These are phyloP conservation scores for Tolypocladium pustulatum DNA, from an alignment of 2,329 filamentous ascomycete species.

Conservation along the genomic window DNA sequence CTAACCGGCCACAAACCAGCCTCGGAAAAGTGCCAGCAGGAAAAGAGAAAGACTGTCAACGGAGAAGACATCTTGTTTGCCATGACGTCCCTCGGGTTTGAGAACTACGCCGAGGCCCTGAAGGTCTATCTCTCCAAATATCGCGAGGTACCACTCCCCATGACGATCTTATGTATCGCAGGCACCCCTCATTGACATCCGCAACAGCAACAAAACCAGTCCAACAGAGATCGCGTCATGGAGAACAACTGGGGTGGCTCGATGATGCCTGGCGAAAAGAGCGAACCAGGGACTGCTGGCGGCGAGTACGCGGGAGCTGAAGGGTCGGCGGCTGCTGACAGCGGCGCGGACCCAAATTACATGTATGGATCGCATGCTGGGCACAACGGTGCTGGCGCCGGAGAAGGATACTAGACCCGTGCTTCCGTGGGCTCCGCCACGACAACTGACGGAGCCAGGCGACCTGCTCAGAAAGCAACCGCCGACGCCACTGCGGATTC, in stretches of 20 bases:
- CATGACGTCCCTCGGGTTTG: slow-evolving; percentile 97
- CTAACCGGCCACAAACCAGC: slow-evolving; percentile 41
- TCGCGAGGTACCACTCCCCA: slow-evolving; percentile 57
- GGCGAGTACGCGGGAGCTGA: slow-evolving; percentile 34
- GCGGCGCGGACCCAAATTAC: slow-evolving; percentile 31
- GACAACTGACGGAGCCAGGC: background rate
- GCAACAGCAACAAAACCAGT: slow-evolving; percentile 29
- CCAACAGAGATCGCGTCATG: slow-evolving; percentile 27
- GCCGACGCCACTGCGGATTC: background rate
- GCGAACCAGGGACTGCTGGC: slow-evolving; percentile 15
- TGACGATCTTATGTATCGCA: background rate
- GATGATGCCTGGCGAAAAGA: slow-evolving; percentile 22
- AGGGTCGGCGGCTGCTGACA: slow-evolving; percentile 26
- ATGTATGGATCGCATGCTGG: slow-evolving; percentile 43
- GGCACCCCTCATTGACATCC: slow-evolving; percentile 4
- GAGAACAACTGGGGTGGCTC: slow-evolving; percentile 21
- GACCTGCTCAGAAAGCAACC: background rate
- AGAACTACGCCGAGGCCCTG: slow-evolving; percentile 95
- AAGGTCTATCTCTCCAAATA: slow-evolving; percentile 98
- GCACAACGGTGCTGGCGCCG: slow-evolving; percentile 46
- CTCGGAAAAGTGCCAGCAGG: slow-evolving; percentile 97
- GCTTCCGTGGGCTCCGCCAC: background rate
- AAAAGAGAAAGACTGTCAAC: slow-evolving; percentile 98
- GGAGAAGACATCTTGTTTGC: slow-evolving; percentile 97
- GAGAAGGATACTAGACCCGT: slow-evolving; percentile 36